Base-by-base conservation (phyloP, 495 filamentous ascomycete species). In the Penicillium longicatenatum region DNA sequence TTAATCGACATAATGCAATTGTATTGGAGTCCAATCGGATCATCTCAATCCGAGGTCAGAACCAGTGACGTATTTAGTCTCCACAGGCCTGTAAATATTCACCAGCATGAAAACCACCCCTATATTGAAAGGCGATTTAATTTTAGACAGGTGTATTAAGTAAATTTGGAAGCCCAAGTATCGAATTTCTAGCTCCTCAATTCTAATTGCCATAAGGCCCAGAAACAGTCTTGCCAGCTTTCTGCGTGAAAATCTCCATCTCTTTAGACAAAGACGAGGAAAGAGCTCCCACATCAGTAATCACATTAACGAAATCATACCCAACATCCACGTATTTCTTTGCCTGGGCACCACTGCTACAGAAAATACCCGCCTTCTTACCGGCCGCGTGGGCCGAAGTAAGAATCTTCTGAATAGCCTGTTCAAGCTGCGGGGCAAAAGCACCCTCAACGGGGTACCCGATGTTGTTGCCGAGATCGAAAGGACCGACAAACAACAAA, bases 401-500 rank as follows among this genome's bases (percentile, higher is more conserved):
- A 6, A 70, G 41, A 46, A 69, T 64, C 29, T 57, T 64, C 7
- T 66, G 60, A 44, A 69, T 61, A 21, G 66, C 66, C 10, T 37
- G 52, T 7, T 65, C 37, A 46, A 70, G 58, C 48, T 70, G 61
- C 12, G 64, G 67, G 26, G 66, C 67, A 46, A 55, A 55, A 5
- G 39, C 52, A 1, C 39, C 64, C 58, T 26, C 57, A 42, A 50
- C 53, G 6, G 29, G 57, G 26, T 45, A 53, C 20, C 44, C 55
- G 14, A 55, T 55, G 8, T 33, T 35, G 22, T 47, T 48, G 6
- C 55, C 60, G n/a, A 69, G 60, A 55, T 69, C 64, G 19, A 57
- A 90, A 0, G 91, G 91, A 0, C 91, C 91, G 44, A 92, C 77
- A 55, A 93, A 88, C 1, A 93, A 71, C 3, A 89, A 81, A 65